Evolutionary conservation across 306 rosid species (phyloP).

Genomic region (Cicer judaicum): DNA sequence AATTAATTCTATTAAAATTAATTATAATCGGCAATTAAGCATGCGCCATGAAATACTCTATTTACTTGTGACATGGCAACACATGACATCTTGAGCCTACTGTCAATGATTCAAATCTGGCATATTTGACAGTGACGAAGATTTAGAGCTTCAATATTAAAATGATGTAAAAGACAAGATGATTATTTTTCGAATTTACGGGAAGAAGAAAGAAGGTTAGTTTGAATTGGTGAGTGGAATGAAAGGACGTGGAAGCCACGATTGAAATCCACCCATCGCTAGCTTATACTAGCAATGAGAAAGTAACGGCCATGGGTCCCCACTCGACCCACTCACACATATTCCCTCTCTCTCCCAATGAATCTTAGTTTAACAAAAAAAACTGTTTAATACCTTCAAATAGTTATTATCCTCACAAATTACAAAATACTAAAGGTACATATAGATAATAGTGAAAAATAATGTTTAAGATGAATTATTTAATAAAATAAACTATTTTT

Average conservation of each 20-base stretch:
- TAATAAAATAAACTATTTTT: no score
- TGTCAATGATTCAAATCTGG: conserved; percentile 5
- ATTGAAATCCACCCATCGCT: conserved; percentile 41
- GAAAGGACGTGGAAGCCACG: conserved; percentile 53
- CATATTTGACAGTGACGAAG: conserved; percentile 10
- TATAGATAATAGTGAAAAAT: no score
- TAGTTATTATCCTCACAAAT: no score
- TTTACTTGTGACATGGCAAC: neutral
- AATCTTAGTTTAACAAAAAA: no score
- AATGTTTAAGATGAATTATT: no score
- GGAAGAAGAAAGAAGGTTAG: conserved; percentile 13
- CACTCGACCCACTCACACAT: conserved; percentile 32
- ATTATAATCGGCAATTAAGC: no score
- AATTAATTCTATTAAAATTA: no score
- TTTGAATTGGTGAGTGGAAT: conserved; percentile 39
- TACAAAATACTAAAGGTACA: no score
- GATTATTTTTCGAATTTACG: neutral
- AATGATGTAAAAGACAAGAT: conserved; percentile 8
- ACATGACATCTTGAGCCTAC: neutral
- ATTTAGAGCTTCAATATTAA: conserved; percentile 21
- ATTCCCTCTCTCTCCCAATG: neutral
- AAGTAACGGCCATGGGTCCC: conserved; percentile 32
- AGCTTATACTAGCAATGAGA: neutral
- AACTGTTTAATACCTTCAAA: no score
- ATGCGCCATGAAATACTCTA: no score